A percentile compares a stretch with the other conserved stretches of the same genome.
Evolutionary conservation across 2,329 filamentous ascomycete genomes (phyloP).

Genomic region (Penicillium polonicum): DNA sequence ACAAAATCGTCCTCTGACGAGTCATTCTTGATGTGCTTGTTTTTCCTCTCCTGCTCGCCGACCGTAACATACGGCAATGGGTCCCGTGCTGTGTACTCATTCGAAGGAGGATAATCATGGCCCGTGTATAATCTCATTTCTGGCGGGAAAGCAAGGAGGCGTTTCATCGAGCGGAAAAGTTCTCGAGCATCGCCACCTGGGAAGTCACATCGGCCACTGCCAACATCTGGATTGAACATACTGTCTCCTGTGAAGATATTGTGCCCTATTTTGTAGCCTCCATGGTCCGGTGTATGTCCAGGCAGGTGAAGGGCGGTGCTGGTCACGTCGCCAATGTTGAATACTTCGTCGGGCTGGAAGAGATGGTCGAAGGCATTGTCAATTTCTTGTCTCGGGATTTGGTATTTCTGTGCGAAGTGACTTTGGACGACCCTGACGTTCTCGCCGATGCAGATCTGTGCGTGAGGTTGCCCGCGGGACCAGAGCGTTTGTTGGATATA

Average conservation of each 20-base stretch:
- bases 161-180: constrained; percentile 47
- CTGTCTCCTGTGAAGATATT: constrained; percentile 54
- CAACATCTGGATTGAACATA: constrained; percentile 53
- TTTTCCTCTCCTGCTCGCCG: constrained; percentile 32
- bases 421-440: constrained; percentile 54
- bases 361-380: constrained; percentile 52
- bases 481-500: constrained; percentile 53
- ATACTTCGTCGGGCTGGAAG: constrained; percentile 55
- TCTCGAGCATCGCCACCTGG: constrained; percentile 48
- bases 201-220: constrained; percentile 54
- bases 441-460: constrained; percentile 57
- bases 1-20: constrained; percentile 36
- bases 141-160: constrained; percentile 44
- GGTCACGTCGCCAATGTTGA: constrained; percentile 50
- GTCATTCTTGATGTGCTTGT: constrained; percentile 35
- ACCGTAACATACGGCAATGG: constrained; percentile 36
- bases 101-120: constrained; percentile 50
- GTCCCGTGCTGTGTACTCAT: constrained; percentile 4
- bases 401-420: constrained; percentile 52
- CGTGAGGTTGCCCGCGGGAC: constrained; percentile 29
- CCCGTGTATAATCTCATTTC: constrained; percentile 52
- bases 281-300: constrained; percentile 61
- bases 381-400: constrained; percentile 46
- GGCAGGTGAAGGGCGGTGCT: constrained; percentile 56
- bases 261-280: constrained; percentile 56